A percentile compares a stretch with the other conserved stretches of the same genome.
Evolutionary conservation across 2,329 filamentous ascomycete species (phyloP).

Genomic region (Alternaria metachromatica): DNA sequence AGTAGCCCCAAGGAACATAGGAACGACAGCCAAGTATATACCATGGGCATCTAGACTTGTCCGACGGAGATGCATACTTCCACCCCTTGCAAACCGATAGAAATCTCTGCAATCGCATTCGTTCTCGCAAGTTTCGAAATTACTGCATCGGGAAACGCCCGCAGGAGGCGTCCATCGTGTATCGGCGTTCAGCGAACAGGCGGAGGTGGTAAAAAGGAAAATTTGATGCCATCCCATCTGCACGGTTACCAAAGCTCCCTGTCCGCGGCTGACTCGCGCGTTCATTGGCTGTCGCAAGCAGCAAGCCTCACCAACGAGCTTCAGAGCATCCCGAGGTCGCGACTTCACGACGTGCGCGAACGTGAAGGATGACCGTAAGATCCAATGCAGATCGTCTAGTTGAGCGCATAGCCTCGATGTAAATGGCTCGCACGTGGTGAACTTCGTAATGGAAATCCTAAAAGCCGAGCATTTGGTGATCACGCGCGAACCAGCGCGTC

Average conservation of each 20-base stretch:
- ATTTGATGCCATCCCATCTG: slow-evolving; percentile 17
- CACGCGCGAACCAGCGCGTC: slow-evolving; percentile 26
- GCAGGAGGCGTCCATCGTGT: slow-evolving; percentile 9
- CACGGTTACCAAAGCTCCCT: slow-evolving; percentile 21
- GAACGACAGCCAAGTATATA: neutral
- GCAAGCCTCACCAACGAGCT: neutral
- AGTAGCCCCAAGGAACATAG: neutral
- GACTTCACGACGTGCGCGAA: slow-evolving; percentile 5
- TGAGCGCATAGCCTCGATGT: neutral
- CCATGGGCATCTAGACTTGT: neutral
- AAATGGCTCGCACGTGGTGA: slow-evolving; percentile 11
- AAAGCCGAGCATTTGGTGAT: slow-evolving; percentile 20
- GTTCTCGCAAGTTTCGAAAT: neutral
- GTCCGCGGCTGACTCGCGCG: slow-evolving; percentile 30
- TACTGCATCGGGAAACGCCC: slow-evolving; percentile 8
- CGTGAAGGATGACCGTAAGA: neutral
- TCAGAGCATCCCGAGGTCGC: neutral
- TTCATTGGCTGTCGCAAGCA: slow-evolving; percentile 24
- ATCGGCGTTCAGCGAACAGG: slow-evolving; percentile 32
- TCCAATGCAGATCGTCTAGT: neutral
- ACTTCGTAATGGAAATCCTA: slow-evolving; percentile 14
- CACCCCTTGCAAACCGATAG: slow-evolving; percentile 1
- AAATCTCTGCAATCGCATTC: slow-evolving; percentile 20
- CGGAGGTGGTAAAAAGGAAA: slow-evolving; percentile 20
- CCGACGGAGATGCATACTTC: neutral